Evolutionary conservation across 257 asterid species (phyloP).

Genomic region (Solanum appendiculatum): DNA sequence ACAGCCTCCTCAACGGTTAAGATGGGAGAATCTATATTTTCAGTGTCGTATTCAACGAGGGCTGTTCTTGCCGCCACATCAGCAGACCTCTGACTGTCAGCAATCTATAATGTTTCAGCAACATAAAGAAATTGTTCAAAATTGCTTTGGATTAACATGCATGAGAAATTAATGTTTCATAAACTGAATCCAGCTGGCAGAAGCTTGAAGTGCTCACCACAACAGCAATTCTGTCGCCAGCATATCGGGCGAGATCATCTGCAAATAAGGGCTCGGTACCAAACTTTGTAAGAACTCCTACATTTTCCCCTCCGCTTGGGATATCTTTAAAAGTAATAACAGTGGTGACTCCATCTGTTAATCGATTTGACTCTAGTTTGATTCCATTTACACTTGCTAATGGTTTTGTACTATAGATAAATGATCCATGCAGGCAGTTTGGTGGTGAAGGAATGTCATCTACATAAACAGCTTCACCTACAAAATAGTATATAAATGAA

Average conservation of each 20-base stretch:
- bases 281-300: slow-evolving; percentile 27
- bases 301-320: slow-evolving; percentile 50
- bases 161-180: not conserved
- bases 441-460: slow-evolving; percentile 78
- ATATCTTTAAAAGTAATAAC: slow-evolving; percentile 52
- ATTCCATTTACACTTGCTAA: slow-evolving; percentile 42
- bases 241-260: slow-evolving; percentile 42
- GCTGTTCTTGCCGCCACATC: slow-evolving; percentile 47
- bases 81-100: slow-evolving; percentile 52
- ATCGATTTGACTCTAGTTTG: slow-evolving; percentile 17
- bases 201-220: slow-evolving; percentile 34
- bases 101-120: slow-evolving; percentile 26
- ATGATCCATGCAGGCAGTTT: slow-evolving; percentile 53
- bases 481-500: not conserved
- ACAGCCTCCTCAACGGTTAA: slow-evolving; percentile 69
- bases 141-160: not conserved
- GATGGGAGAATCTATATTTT: slow-evolving; percentile 48
- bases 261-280: slow-evolving; percentile 53
- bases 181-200: not conserved
- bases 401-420: slow-evolving; percentile 54
- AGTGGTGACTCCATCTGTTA: slow-evolving; percentile 21
- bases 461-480: slow-evolving; percentile 74
- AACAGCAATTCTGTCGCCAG: slow-evolving; percentile 57
- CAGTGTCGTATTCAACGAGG: slow-evolving; percentile 37
- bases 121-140: not conserved